Conservation (phyloP, 2,329 filamentous ascomycete species). For the Clarireedia homoeocarpa region DNA sequence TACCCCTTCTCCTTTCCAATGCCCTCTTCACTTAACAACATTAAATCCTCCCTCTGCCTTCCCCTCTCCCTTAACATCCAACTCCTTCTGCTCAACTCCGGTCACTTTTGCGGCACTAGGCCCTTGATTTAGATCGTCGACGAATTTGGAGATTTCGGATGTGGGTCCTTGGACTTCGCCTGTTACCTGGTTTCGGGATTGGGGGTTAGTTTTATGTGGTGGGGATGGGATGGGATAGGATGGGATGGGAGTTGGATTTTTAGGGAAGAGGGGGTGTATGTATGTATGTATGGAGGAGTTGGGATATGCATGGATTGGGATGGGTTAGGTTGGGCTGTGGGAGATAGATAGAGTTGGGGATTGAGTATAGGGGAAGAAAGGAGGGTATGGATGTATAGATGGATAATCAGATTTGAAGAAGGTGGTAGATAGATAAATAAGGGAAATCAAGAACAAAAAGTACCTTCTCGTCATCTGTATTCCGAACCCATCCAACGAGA, state of each 20-base stretch:
- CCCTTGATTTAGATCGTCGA: conserved; percentile 68
- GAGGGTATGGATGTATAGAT: background rate
- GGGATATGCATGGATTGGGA: too few relatives aligned
- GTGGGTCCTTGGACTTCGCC: conserved; percentile 79
- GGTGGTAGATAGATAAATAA: background rate
- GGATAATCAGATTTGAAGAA: too few relatives aligned
- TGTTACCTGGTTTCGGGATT: conserved; percentile 53
- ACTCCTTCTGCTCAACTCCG: conserved; percentile 61
- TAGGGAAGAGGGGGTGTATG: too few relatives aligned
- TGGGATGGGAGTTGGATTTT: too few relatives aligned
- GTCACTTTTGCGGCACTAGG: conserved; percentile 66
- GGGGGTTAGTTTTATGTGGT: too few relatives aligned
- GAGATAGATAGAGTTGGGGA: too few relatives aligned
- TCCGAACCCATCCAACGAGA: conserved; percentile 55
- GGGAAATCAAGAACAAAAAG: background rate
- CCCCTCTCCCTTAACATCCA: conserved; percentile 60
- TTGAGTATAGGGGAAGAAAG: background rate
- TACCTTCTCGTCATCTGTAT: conserved; percentile 49
- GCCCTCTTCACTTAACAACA: background rate
- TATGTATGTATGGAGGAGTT: too few relatives aligned
- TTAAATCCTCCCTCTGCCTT: conserved; percentile 9
- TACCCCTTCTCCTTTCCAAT: too few relatives aligned
- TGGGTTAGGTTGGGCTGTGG: too few relatives aligned
- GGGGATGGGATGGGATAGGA: too few relatives aligned
- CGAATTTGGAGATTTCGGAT: conserved; percentile 56